phyloP scores from a whole-genome alignment of 2,329 filamentous ascomycete genomes.

The Fusarium setosum region DNA sequence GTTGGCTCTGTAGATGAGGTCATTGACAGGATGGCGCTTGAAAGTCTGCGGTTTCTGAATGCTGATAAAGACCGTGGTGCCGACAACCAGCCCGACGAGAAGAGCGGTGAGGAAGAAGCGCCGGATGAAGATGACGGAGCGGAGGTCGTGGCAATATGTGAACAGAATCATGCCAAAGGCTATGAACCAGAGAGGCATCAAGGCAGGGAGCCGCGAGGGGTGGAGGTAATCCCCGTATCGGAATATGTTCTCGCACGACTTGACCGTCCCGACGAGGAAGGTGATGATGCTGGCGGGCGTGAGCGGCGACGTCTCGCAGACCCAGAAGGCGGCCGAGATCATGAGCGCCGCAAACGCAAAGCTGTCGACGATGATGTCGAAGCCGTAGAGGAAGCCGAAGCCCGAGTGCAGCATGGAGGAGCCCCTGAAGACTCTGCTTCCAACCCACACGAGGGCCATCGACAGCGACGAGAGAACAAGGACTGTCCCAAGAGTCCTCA shows the following conservation, averaged over 20 bases:
- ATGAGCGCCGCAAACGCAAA: constrained; percentile 57
- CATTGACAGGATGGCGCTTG: constrained; percentile 59
- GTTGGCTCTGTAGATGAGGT: constrained; percentile 61
- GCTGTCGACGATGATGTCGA: constrained; percentile 62
- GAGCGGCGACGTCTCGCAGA: constrained; percentile 59
- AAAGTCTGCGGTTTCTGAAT: constrained; percentile 46
- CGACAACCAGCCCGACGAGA: constrained; percentile 51
- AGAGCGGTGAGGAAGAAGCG: constrained; percentile 54
- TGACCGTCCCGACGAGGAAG: constrained; percentile 54
- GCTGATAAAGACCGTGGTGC: constrained; percentile 51
- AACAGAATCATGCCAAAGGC: constrained; percentile 56
- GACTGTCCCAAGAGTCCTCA: constrained; percentile 58
- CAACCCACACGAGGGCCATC: constrained; percentile 51
- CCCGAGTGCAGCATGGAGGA: constrained; percentile 40
- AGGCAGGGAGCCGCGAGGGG: constrained; percentile 48
- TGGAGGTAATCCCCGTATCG: constrained; percentile 60
- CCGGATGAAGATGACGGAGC: constrained; percentile 55
- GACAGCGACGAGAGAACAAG: constrained; percentile 54
- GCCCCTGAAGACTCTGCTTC: constrained; percentile 44
- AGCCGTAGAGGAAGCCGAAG: constrained; percentile 58
- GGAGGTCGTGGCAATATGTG: constrained; percentile 56
- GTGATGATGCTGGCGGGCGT: constrained; percentile 56
- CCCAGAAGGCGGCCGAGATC: constrained; percentile 58
- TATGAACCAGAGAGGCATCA: constrained; percentile 54
- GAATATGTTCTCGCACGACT: constrained; percentile 50